Evolutionary conservation across 2,329 filamentous ascomycete species (phyloP).

Genomic region (Aspergillus neotritici): DNA sequence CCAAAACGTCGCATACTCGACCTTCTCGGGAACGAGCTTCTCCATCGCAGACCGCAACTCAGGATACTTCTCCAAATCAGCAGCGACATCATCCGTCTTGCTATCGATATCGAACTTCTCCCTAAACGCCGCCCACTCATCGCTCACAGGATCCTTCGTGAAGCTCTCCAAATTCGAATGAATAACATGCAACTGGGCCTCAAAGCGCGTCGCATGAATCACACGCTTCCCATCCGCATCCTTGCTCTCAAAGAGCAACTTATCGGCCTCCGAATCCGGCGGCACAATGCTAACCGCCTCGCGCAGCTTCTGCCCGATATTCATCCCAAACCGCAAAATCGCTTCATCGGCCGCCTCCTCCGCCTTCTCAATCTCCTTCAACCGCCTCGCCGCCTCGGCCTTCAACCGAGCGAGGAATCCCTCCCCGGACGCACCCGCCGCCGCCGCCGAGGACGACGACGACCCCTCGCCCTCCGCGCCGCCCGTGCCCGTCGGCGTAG

Average conservation of each 20-base stretch:
- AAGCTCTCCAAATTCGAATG: conserved; percentile 81
- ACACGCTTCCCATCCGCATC: conserved; percentile 84
- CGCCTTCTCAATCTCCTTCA: conserved; percentile 84
- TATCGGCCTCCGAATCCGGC: conserved; percentile 51
- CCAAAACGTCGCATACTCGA: conserved; percentile 91
- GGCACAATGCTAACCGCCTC: conserved; percentile 87
- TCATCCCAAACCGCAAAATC: conserved; percentile 81
- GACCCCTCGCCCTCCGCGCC: conserved; percentile 15
- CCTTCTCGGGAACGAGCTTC: conserved; percentile 84
- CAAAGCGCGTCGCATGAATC: conserved; percentile 89
- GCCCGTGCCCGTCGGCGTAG: conserved; percentile 23
- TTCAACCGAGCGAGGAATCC: conserved; percentile 71
- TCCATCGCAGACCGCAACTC: conserved; percentile 89
- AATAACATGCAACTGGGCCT: conserved; percentile 92
- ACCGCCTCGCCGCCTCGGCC: conserved; percentile 69
- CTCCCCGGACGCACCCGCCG: conserved; percentile 42
- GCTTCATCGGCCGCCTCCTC: conserved; percentile 97
- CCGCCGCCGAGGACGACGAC: too few species aligned
- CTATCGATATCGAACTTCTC: conserved; percentile 70
- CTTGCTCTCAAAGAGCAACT: conserved; percentile 88
- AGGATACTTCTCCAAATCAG: conserved; percentile 76
- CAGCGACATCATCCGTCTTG: conserved; percentile 77
- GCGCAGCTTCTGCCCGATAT: conserved; percentile 79
- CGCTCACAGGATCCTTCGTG: conserved; percentile 68
- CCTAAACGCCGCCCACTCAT: conserved; percentile 69